A percentile compares a stretch with the other conserved stretches of the same genome.
These are phyloP conservation scores for Chiua virens DNA, from an alignment of 768 basidiomycete genomes.

Conservation along the genomic window DNA sequence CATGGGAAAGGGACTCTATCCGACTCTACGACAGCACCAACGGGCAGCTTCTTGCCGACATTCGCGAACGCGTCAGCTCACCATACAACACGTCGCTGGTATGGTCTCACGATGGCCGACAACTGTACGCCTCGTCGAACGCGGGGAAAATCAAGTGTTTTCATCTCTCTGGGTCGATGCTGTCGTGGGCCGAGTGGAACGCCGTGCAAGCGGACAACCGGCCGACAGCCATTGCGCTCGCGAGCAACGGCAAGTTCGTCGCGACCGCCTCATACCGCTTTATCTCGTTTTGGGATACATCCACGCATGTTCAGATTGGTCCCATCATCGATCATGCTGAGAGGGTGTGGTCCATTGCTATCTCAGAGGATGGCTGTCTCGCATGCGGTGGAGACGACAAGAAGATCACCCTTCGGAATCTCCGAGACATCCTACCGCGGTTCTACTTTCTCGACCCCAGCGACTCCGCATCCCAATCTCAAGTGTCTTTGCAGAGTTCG, in stretches of 20 bases:
- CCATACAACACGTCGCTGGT: slow-evolving; percentile 6
- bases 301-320: background rate
- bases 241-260: slow-evolving; percentile 3
- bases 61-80: slow-evolving; percentile 4
- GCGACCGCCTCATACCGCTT: background rate
- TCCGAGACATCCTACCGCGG: slow-evolving; percentile 1
- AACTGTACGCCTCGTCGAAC: slow-evolving; percentile 2
- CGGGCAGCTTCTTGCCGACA: slow-evolving; percentile 2
- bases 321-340: background rate
- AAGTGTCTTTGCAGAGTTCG: background rate
- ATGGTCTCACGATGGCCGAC: background rate
- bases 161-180: slow-evolving; percentile 2
- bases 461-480: background rate
- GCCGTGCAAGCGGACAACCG: background rate
- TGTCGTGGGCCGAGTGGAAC: slow-evolving; percentile 3
- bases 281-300: slow-evolving; percentile 6
- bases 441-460: background rate
- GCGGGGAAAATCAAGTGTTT: slow-evolving; percentile 5
- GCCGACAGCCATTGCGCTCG: slow-evolving; percentile 1
- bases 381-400: slow-evolving; percentile 4
- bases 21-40: slow-evolving; percentile 1
- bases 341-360: slow-evolving; percentile 1
- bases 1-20: slow-evolving; percentile 6
- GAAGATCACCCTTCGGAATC: slow-evolving; percentile 1
- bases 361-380: slow-evolving; percentile 1